A percentile compares a stretch with the other conserved stretches of the same genome.
Evolutionary conservation across 495 filamentous ascomycete genomes (phyloP).

Genomic region (Penicillium robsamsonii): DNA sequence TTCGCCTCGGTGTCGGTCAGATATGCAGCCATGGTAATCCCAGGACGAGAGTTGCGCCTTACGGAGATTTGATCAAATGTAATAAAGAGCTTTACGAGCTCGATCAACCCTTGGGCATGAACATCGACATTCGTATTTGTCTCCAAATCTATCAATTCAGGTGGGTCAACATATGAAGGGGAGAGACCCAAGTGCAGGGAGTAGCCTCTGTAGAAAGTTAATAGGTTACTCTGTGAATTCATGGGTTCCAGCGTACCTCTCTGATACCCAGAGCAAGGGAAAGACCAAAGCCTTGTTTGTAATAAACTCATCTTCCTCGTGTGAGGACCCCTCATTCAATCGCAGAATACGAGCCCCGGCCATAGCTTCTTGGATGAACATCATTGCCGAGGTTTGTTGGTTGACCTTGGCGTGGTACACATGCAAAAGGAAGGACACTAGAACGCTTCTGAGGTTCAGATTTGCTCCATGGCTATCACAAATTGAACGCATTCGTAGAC

Average conservation of each 20-base stretch:
- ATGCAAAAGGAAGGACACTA: conserved; percentile 37
- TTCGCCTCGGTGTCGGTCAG: conserved; percentile 23
- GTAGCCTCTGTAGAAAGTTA: conserved; percentile 26
- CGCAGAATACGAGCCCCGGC: conserved; percentile 23
- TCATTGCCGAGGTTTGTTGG: conserved; percentile 29
- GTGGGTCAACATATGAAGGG: conserved; percentile 25
- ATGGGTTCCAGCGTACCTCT: conserved; percentile 20
- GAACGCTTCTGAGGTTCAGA: conserved; percentile 20
- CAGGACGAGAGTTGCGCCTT: background rate
- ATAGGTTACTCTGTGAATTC: background rate
- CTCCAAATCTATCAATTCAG: conserved; percentile 10
- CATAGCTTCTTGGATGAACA: conserved; percentile 36
- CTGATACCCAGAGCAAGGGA: conserved; percentile 33
- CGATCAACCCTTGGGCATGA: conserved; percentile 29
- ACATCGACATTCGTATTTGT: conserved; percentile 4
- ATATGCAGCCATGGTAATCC: background rate
- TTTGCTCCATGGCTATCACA: conserved; percentile 11
- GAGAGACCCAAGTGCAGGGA: conserved; percentile 31
- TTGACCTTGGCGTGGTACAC: conserved; percentile 38
- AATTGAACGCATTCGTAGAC: conserved; percentile 22
- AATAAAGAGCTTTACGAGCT: conserved; percentile 28
- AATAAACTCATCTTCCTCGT: conserved; percentile 15
- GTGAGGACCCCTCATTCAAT: conserved; percentile 15
- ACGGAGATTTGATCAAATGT: conserved; percentile 27
- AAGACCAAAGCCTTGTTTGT: conserved; percentile 29